Base-by-base conservation (phyloP, 1,139 yeast genomes). In the Ogataea hybrid region DNA sequence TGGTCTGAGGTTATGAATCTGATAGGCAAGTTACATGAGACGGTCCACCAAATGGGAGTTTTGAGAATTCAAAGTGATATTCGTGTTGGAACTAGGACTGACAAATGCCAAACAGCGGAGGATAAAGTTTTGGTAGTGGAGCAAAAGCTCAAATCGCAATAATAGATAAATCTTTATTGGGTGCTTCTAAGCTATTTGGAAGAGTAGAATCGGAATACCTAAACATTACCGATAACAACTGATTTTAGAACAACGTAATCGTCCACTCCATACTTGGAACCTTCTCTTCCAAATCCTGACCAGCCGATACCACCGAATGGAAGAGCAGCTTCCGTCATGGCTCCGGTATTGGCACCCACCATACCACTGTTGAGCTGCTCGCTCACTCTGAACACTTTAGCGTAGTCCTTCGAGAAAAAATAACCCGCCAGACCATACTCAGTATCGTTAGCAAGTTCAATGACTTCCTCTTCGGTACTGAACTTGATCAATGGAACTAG, bases 281-380 rank as follows among this genome's bases (percentile, higher is more conserved):
- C 92, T 63, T 85, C 95, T 61, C 90, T 81, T 42, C 95, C 95
- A 55, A 84, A 84, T 0, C 95, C 95, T 31, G 87, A 79, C 67
- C 85, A 84, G 64, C 84, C 83, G 45, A 85, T 73, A 52, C 95
- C 94, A 40, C 95, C 95, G 57, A 85, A 85, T 42, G 95, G 94
- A 50, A 84, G 61, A 14, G 88, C 73, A 35, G 81, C 74, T 57
- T 85, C 95, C 27, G 87, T 75, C 56, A 85, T 77, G 17, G 76
- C 59, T 42, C 92, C 92, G n/a, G 87, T 77, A 67, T 85, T 86
- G 51, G 82, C 81, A 32, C 89, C 84, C 32, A 85, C 83, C 94
- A 85, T 85, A 46, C 95, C 95, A 16, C 75, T 68, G 57, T 86
- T 85, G 50, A 86, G 68, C 31, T 79, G 83, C 62, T 85, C 95